Percentiles rank a stretch among this genome's conserved stretches.
Evolutionary conservation across 768 basidiomycete species (phyloP).

Genomic region (Trametes villosa): DNA sequence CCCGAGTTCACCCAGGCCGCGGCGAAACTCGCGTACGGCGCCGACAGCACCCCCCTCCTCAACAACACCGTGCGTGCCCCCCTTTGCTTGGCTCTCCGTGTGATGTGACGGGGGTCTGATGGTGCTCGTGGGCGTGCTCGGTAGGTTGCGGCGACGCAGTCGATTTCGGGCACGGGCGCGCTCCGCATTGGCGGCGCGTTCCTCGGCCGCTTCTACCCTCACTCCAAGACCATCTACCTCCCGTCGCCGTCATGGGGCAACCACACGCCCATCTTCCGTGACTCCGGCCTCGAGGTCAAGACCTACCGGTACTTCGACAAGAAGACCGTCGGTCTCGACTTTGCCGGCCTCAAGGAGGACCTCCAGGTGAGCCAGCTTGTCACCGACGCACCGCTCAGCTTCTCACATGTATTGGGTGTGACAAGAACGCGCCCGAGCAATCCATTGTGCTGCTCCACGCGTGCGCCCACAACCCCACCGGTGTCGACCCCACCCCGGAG

Average conservation of each 20-base stretch:
- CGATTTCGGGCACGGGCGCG: constrained; percentile 97
- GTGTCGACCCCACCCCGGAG: constrained; percentile 89
- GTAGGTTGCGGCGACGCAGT: constrained; percentile 86
- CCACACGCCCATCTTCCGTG: constrained; percentile 91
- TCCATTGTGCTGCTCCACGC: constrained; percentile 92
- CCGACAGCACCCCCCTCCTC: constrained; percentile 71
- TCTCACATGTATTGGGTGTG: neutral
- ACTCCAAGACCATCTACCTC: constrained; percentile 87
- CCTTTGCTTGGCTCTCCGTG: neutral
- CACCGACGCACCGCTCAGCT: neutral
- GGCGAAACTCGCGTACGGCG: constrained; percentile 89
- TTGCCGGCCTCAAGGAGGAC: constrained; percentile 88
- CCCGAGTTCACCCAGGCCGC: constrained; percentile 85
- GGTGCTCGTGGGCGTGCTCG: constrained; percentile 4
- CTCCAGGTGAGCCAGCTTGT: constrained; percentile 57
- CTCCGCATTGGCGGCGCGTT: constrained; percentile 95
- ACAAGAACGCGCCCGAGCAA: constrained; percentile 68
- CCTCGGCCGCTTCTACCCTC: constrained; percentile 85
- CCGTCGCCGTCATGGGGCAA: constrained; percentile 97
- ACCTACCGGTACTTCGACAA: constrained; percentile 95
- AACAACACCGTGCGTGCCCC: constrained; percentile 69
- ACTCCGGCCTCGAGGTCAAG: constrained; percentile 93
- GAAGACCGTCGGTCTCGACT: constrained; percentile 89
- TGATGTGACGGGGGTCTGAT: constrained; percentile 10
- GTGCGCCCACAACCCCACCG: constrained; percentile 99